These are phyloP conservation scores for Plasmodium inui DNA, from an alignment of 169 alveolate genomes.

Conservation along the genomic window DNA sequence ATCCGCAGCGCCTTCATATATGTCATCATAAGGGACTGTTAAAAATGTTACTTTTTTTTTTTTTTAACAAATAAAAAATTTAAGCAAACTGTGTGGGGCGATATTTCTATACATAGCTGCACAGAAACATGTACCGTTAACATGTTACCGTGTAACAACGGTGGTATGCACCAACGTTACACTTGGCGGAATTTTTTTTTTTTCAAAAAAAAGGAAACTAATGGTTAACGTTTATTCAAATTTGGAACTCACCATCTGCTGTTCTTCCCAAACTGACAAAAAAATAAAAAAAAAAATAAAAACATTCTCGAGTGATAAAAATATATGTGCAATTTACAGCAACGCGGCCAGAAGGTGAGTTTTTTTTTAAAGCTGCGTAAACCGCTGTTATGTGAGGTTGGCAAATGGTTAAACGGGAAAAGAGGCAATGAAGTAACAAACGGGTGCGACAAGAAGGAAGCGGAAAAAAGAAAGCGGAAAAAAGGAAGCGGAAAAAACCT, in stretches of 20 bases:
- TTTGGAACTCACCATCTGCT: neutral
- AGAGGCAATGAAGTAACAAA: neutral
- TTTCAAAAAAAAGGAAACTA: neutral
- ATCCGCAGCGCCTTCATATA: neutral
- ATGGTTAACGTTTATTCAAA: conserved; percentile 2
- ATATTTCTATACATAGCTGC: neutral
- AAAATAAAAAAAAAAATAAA: neutral
- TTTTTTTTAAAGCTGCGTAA: neutral
- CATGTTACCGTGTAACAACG: neutral
- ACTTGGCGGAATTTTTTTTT: neutral
- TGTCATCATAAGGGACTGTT: neutral
- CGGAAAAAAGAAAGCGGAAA: neutral
- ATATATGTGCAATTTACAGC: neutral
- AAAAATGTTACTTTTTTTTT: neutral
- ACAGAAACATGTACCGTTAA: neutral
- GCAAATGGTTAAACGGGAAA: neutral
- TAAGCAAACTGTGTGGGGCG: neutral
- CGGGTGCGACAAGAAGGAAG: no score
- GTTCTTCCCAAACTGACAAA: neutral
- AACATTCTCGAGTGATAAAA: neutral
- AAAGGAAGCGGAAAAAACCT: neutral
- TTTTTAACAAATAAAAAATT: neutral
- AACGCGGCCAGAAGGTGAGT: neutral
- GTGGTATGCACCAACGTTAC: neutral
- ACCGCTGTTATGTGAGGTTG: neutral